Conservation (phyloP, 768 basidiomycete species). For the Rhodotorula diobovata region DNA sequence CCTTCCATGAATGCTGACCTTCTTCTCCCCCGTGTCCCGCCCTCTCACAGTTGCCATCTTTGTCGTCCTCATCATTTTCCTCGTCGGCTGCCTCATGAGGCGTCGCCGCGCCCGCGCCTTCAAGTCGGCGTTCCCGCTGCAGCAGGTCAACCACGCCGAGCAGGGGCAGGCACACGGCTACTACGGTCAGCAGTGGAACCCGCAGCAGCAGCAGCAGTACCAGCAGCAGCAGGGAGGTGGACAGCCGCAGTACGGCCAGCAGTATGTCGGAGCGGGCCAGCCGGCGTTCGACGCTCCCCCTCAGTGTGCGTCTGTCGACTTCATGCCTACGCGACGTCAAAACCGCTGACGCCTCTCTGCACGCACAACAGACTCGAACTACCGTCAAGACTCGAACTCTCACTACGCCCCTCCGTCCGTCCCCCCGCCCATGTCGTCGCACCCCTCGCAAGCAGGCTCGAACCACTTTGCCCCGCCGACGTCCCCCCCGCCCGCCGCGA, state of each 20-base stretch:
- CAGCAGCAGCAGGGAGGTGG: not conserved
- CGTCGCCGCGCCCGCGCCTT: conserved; percentile 26
- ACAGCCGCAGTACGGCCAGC: conserved; percentile 3
- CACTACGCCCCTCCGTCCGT: conserved; percentile 17
- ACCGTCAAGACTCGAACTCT: conserved; percentile 15
- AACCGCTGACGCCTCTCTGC: no score
- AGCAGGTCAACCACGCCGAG: not conserved
- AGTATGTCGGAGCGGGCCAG: not conserved
- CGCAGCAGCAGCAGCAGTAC: conserved; percentile 1
- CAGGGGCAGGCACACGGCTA: not conserved
- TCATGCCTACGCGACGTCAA: not conserved
- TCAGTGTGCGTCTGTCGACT: conserved; percentile 11
- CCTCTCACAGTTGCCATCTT: conserved; percentile 14
- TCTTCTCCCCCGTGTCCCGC: not conserved
- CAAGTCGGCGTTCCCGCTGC: conserved; percentile 28
- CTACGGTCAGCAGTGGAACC: not conserved
- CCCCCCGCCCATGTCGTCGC: not conserved
- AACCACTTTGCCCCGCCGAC: conserved; percentile 16
- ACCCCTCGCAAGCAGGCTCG: not conserved
- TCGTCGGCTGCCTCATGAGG: conserved; percentile 24
- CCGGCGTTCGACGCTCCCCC: conserved; percentile 12
- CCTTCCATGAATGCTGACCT: no score
- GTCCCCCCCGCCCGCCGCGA: conserved; percentile 27
- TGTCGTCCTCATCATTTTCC: conserved; percentile 26
- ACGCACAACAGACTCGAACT: conserved; percentile 26